Evolutionary conservation across 1,284 basidiomycete species (phyloP), one percentile per base, ranked within the genome.

Genomic region (Entoloma clypeatum): DNA sequence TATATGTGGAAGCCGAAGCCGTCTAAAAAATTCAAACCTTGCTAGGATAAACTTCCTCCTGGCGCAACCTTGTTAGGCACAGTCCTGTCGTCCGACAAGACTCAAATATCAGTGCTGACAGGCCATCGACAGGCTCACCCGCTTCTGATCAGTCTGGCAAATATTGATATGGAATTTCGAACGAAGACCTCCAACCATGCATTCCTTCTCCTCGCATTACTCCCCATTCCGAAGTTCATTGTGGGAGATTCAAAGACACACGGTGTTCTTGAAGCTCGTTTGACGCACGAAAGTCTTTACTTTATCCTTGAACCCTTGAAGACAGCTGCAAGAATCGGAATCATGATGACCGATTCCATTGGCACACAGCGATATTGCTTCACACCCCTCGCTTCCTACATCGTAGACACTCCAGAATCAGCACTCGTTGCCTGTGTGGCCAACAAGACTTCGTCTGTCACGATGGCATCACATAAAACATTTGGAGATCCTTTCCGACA

Each of bases 81-180:
- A 2, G 50, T 65, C 7, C 26, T 60, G 2, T 59, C 63, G 0
- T 61, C 58, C 0, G 59, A 67, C 33, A 66, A 67, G 40, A 67
- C 56, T 0, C 55, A 53, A 14, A 56, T 66, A 3, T 58, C 61
- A 2, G 46, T 51, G 3, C 56, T 59, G 47, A 63, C 59, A 5
- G 61, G 64, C 3, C 51, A 60, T 26, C 43, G 43, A 9, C 30
- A 43, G 2, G 58, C 60, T 0, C 61, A 69, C 39, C 64, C 62
- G 0, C 41, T 66, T 5, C 50, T 67, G 7, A 51, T 67, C 13
- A 56, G 47, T 19, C 43, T 63, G 6, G 61, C 64, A 2, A 66
- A 68, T 39, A 51, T 67, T 3, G 31, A 51, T n/a, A 56, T 53
- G 51, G 51, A 54, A 16, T 47, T 62, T 32, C 47, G 54, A 3